Base-by-base conservation (phyloP, 345 rosid species). In the Sapria himalayana region DNA sequence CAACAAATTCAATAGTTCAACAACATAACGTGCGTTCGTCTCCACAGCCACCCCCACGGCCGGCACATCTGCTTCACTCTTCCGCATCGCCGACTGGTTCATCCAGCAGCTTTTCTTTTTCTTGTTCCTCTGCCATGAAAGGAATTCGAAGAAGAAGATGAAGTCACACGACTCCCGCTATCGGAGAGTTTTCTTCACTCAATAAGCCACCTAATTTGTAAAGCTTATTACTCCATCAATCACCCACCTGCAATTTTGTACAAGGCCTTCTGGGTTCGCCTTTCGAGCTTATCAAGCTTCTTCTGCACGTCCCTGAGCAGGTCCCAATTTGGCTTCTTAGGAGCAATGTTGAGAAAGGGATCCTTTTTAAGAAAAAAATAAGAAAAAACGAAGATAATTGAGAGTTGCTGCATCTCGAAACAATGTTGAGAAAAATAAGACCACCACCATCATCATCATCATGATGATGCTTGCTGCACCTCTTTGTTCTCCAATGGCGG, bases 291-390 rank as follows among this genome's bases (percentile, higher is more conserved):
- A 59, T 84, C 81, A 29, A 84, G 86, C 79, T 84, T 89, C 76
- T 77, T 86, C 59, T 78, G 93, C 34, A 80, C 79, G 58, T 80
- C 93, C 48, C 95, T 84, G 34, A 91, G 63, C 13, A 89, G 67
- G 67, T 89, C 92, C 99, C 92, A 84, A 50, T 91, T 91, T 7
- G 99, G 92, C 55, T 91, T 84, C 72, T 91, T 84, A 3, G 99
- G 99, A 54, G 95, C 95, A 52, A 91, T 84, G 64, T 74, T 91
- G 49, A 71, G 70, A 56, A 91, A 77, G 9, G 98, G 95, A 63
- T 91, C 93, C 98, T 74, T 33, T n/a, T n/a, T n/a, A n/a, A n/a
- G 3, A 14, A 2, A 4, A 22, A 19, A 17, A 8, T 22, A 40
- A 21, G 32, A 22, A 8, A 4, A 16, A 32, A n/a, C 42, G 4